Base-by-base conservation (phyloP, 768 basidiomycete species). In the Panellus pusillus region DNA sequence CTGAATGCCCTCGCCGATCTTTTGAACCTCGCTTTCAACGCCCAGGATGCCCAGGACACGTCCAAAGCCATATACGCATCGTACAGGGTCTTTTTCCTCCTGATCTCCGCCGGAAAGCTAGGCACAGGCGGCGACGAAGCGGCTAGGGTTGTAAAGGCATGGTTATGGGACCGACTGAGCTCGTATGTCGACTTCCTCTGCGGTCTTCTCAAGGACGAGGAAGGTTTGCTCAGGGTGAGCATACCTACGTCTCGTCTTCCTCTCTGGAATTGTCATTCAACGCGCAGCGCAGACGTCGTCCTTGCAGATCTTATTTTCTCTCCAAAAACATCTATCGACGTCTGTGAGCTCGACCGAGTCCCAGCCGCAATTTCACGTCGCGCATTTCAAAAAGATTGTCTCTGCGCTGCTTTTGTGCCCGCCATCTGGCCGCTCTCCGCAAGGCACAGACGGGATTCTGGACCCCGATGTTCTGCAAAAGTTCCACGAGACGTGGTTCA, bases 1-100 rank as follows among this genome's bases (percentile, higher is more conserved):
- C 75, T 97, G 39, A 98, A 97, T 64, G 73, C 80, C 27, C 69
- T 97, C 18, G 81, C 85, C 12, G 89, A 93, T 67, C 82, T 97
- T 8, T 66, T 93, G 48, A 72, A 81, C 14, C 68, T 91, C 28
- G 75, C 84, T 1, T 67, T 75, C 28, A 67, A 72, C 15, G 67
- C 76, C 1, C 62, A 72, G 38, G 77, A 83, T 37, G 72, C 89
- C 0, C 77, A 78, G 58, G 76, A 81, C 27, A 79, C 83, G 13
- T 88, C 75, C 15, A 93, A 89, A 66, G 85, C 81, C 1, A 79
- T 93, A 15, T 96, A 93, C 70, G 86, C 92, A 0, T 68, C 89
- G 6, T 94, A 96, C 67, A 74, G 94, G 36, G 75, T 87, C 12
- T 93, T 92, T 65, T 81, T 89, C 9, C 61, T 78, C 18, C 70